phyloP scores from a whole-genome alignment of 495 filamentous ascomycete genomes.

The Penicillium egyptiacum region DNA sequence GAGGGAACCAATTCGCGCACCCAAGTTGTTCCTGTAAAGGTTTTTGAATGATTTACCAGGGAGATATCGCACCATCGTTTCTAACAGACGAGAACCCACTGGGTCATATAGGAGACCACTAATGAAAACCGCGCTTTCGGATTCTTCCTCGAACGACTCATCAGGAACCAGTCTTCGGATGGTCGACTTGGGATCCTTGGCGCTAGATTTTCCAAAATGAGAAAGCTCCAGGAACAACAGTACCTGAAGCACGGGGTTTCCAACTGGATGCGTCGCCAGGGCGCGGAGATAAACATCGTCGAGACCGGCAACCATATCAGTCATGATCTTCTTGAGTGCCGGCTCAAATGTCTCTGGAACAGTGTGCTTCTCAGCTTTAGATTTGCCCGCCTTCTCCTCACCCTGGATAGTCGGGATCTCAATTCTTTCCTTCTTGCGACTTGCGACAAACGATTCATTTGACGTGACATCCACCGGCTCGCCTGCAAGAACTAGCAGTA shows the following conservation, averaged over 20 bases:
- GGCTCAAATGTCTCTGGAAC: conserved; percentile 77
- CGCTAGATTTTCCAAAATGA: conserved; percentile 62
- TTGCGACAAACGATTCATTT: conserved; percentile 70
- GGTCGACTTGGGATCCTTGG: conserved; percentile 59
- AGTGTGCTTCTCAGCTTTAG: conserved; percentile 39
- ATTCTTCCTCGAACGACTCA: conserved; percentile 57
- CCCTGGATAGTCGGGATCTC: conserved; percentile 40
- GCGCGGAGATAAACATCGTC: conserved; percentile 73
- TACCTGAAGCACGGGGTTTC: conserved; percentile 86
- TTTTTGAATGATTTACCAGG: conserved; percentile 88
- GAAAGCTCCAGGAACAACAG: conserved; percentile 80
- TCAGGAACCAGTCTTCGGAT: conserved; percentile 64
- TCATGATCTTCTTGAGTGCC: conserved; percentile 76
- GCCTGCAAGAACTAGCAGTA: conserved; percentile 83
- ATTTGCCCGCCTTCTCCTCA: conserved; percentile 39
- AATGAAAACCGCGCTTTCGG: conserved; percentile 67
- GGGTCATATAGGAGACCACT: conserved; percentile 83
- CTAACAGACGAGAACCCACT: conserved; percentile 84
- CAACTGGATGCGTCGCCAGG: conserved; percentile 81
- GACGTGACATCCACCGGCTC: conserved; percentile 65
- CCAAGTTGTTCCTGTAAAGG: conserved; percentile 72
- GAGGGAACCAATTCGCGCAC: conserved; percentile 69
- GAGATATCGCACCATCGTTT: conserved; percentile 74
- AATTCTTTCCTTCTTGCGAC: conserved; percentile 86
- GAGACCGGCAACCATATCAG: conserved; percentile 65